Conservation (phyloP, 2,329 filamentous ascomycete species). For the Huntiella moniliformis region DNA sequence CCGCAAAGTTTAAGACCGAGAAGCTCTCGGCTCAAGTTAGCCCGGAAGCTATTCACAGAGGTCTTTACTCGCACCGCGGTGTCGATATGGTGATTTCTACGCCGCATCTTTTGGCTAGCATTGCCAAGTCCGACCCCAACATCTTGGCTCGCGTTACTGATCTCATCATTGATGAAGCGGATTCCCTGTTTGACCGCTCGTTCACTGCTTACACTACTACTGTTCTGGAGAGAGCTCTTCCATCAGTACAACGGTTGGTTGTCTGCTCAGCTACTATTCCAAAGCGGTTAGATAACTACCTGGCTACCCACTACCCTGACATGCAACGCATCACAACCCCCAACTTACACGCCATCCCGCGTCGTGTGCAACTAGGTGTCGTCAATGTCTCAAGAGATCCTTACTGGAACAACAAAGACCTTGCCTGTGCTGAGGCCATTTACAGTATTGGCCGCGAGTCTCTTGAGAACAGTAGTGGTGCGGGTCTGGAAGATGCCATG, state of each 20-base stretch:
- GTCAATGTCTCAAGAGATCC: slow-evolving; percentile 84
- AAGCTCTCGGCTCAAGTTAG: slow-evolving; percentile 62
- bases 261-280: slow-evolving; percentile 96
- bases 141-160: slow-evolving; percentile 82
- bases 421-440: slow-evolving; percentile 88
- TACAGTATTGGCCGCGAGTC: slow-evolving; percentile 78
- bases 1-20: slow-evolving; percentile 69
- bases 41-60: slow-evolving; percentile 62
- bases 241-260: slow-evolving; percentile 69
- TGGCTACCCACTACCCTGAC: slow-evolving; percentile 65
- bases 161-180: slow-evolving; percentile 83
- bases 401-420: slow-evolving; percentile 77
- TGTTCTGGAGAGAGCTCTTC: slow-evolving; percentile 64
- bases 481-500: slow-evolving; percentile 18
- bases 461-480: slow-evolving; percentile 34
- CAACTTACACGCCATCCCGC: slow-evolving; percentile 87
- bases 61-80: slow-evolving; percentile 61
- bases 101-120: slow-evolving; percentile 72
- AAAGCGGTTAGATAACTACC: slow-evolving; percentile 64
- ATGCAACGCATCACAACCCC: slow-evolving; percentile 80
- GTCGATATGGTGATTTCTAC: slow-evolving; percentile 78
- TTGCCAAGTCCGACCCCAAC: slow-evolving; percentile 77
- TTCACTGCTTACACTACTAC: slow-evolving; percentile 68
- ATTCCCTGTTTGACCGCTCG: slow-evolving; percentile 84
- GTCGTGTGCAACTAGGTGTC: slow-evolving; percentile 82